Evolutionary conservation across 2,329 filamentous ascomycete species (phyloP).

Genomic region (Phialophora chinensis): DNA sequence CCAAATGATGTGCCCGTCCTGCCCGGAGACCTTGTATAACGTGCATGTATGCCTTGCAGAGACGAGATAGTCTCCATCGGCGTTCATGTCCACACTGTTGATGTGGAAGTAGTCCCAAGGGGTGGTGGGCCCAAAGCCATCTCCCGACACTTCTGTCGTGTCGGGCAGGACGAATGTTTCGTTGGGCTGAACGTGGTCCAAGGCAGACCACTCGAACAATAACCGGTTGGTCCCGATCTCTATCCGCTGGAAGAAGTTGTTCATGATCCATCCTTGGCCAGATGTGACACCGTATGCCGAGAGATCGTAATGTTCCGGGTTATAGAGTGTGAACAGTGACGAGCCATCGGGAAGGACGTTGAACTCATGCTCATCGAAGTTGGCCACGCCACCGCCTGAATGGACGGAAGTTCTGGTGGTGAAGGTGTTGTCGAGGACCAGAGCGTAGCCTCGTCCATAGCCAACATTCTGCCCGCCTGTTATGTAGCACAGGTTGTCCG

Average conservation of each 20-base stretch:
- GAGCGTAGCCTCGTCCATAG: constrained; percentile 58
- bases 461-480: constrained; percentile 59
- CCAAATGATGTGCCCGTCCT: constrained; percentile 49
- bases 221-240: constrained; percentile 60
- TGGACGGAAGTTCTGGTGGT: constrained; percentile 30
- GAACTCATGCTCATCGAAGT: constrained; percentile 59
- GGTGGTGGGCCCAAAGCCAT: constrained; percentile 53
- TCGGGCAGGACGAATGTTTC: constrained; percentile 54
- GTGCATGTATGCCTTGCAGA: constrained; percentile 51
- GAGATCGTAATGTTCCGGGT: constrained; percentile 29
- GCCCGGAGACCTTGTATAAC: constrained; percentile 51
- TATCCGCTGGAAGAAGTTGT: constrained; percentile 55
- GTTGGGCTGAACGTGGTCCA: constrained; percentile 60
- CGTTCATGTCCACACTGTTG: constrained; percentile 51
- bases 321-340: constrained; percentile 50
- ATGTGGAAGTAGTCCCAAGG: constrained; percentile 56
- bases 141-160: constrained; percentile 54
- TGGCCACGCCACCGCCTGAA: constrained; percentile 28
- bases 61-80: constrained; percentile 50
- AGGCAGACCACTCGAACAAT: constrained; percentile 64
- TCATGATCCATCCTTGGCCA: constrained; percentile 33
- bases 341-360: constrained; percentile 52
- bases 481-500: constrained; percentile 59
- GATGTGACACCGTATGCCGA: constrained; percentile 23
- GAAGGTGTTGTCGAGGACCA: constrained; percentile 56